Conservation (phyloP, 306 rosid genomes). For the Senna tora region DNA sequence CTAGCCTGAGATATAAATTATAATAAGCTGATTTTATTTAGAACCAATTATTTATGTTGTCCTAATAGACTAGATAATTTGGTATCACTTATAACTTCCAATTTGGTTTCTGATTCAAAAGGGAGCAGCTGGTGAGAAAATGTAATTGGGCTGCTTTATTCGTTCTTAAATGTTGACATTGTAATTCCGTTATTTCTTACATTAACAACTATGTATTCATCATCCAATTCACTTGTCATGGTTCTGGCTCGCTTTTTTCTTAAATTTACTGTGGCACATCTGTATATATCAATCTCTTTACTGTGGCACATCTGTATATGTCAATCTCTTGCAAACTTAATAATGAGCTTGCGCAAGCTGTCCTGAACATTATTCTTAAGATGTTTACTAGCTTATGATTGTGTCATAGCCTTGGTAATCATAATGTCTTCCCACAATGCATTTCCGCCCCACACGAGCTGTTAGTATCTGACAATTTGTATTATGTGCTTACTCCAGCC, state of each 20-base stretch:
- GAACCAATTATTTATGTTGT: no score
- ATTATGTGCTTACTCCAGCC: not conserved
- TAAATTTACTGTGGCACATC: slow-evolving; percentile 4
- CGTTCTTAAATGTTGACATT: not conserved
- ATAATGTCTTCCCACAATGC: slow-evolving; percentile 2
- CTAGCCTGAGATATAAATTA: slow-evolving; percentile 7
- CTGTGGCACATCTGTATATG: not conserved
- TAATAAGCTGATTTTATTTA: slow-evolving; percentile 20
- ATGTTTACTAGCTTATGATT: not conserved
- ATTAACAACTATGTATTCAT: no score
- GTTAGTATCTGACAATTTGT: not conserved
- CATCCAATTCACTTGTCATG: not conserved
- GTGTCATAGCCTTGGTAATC: not conserved
- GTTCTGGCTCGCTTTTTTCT: not conserved
- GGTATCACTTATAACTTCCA: slow-evolving; percentile 2
- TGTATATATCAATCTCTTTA: not conserved
- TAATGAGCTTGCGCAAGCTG: slow-evolving; percentile 6
- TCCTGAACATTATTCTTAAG: not conserved
- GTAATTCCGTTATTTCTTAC: no score
- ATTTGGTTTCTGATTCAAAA: slow-evolving; percentile 22
- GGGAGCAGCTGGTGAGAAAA: slow-evolving; percentile 17
- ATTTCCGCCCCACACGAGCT: not conserved
- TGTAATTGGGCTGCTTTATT: not conserved
- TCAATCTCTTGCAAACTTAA: slow-evolving; percentile 1
- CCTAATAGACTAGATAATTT: not conserved